A percentile compares a stretch with the other conserved stretches of the same genome.
Conservation (phyloP, 768 basidiomycete species). For the Suillus fuscotomentosus region DNA sequence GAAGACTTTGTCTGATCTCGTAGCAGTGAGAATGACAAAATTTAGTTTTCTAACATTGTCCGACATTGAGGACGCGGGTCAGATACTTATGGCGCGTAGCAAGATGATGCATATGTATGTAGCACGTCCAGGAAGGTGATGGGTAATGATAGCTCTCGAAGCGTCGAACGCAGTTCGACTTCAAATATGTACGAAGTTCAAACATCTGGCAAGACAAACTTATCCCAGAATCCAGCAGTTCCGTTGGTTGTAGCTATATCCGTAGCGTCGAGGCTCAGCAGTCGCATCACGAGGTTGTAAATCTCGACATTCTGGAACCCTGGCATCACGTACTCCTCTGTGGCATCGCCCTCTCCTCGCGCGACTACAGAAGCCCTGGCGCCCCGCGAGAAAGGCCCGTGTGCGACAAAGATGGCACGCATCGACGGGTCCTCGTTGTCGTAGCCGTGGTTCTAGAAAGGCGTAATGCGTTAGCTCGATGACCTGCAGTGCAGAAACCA, state of each 20-base stretch:
- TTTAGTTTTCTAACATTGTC: too few relatives aligned
- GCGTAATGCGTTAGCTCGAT: background rate
- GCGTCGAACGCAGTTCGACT: background rate
- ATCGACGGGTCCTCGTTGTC: conserved; percentile 76
- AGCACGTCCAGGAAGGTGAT: background rate
- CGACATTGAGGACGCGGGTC: too few relatives aligned
- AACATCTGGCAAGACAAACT: conserved; percentile 44
- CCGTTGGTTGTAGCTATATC: conserved; percentile 71
- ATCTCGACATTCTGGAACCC: conserved; percentile 84
- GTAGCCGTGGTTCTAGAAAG: conserved; percentile 79
- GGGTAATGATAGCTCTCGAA: background rate
- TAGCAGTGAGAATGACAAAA: too few relatives aligned
- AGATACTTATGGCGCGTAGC: too few relatives aligned
- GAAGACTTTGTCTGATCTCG: too few relatives aligned
- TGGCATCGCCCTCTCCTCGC: background rate
- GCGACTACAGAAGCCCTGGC: conserved; percentile 52
- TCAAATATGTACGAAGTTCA: background rate
- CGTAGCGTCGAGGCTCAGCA: conserved; percentile 57
- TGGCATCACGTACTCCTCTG: conserved; percentile 68
- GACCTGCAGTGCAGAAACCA: background rate
- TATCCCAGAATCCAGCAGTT: conserved; percentile 81
- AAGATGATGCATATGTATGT: background rate
- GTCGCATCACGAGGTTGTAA: conserved; percentile 76
- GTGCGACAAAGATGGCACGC: conserved; percentile 90
- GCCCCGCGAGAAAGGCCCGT: conserved; percentile 80